Evolutionary conservation across 2,329 filamentous ascomycete genomes (phyloP), one percentile per base, ranked within the genome.

Genomic region (Neonectria faginata): DNA sequence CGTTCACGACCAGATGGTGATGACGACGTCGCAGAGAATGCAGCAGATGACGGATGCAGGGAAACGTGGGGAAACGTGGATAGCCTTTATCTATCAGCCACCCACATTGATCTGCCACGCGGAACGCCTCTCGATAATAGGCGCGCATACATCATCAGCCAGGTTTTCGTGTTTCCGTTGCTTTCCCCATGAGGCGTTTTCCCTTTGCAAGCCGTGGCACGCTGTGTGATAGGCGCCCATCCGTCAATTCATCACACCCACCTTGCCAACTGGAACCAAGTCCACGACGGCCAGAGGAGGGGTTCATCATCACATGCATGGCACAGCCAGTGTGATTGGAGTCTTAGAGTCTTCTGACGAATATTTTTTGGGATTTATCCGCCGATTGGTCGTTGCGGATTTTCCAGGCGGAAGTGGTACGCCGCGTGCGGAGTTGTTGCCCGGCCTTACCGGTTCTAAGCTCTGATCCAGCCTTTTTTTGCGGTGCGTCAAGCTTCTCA

Each of bases 171-270:
- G 62, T 70, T 62, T 68, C 66, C 59, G 66, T 67, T 61, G 62
- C 60, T 61, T 70, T 70, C 54, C 61, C 60, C 22, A 57, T 57
- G 56, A 59, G 67, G 65, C 63, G 53, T 54, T 42, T 42, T 36
- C 48, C 62, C 60, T 65, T 64, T 66, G 69, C 70, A 73, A 67
- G 67, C 57, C 57, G 52, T 66, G 64, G 47, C 56, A 55, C 63
- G 52, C 70, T 67, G 70, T 66, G 70, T 73, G 70, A 73, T 66
- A 66, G 69, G 60, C 63, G 54, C 57, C 60, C 59, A 57, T 53
- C 58, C 42, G 41, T 48, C 57, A 62, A 45, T 57, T 42, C 36
- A 29, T 42, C 53, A 62, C 55, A 55, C 57, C 48, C 27, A 68
- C 60, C 45, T 68, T 48, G 25, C 62, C 62, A 54, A 41, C 52